Evolutionary conservation across 2,329 filamentous ascomycete species (phyloP).

Genomic region (Tympanopsis confertula): DNA sequence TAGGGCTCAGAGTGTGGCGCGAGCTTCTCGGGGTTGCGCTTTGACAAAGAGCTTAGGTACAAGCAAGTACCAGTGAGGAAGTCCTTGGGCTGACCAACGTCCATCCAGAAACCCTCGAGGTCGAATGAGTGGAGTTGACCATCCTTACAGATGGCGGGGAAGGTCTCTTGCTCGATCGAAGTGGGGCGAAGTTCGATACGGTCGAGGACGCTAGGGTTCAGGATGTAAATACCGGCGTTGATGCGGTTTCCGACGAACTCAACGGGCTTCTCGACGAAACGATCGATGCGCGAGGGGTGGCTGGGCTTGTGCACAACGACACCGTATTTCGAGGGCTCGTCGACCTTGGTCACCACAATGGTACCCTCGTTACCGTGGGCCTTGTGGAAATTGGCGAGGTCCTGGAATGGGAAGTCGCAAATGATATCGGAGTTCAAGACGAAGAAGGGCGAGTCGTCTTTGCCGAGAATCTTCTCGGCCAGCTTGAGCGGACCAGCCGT

Average conservation of each 20-base stretch:
- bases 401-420: conserved; percentile 90
- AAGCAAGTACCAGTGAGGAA: conserved; percentile 93
- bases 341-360: conserved; percentile 96
- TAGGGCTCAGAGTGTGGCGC: conserved; percentile 51
- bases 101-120: conserved; percentile 98
- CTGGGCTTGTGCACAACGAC: conserved; percentile 94
- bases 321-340: conserved; percentile 98
- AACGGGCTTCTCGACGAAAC: conserved; percentile 98
- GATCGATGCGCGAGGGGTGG: conserved; percentile 84
- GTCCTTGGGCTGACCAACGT: conserved; percentile 96
- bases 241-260: conserved; percentile 98
- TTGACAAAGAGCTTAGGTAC: conserved; percentile 84
- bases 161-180: conserved; percentile 97
- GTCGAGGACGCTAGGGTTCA: conserved; percentile 81
- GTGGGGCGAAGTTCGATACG: conserved; percentile 94
- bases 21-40: conserved; percentile 74
- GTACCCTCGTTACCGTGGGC: conserved; percentile 88
- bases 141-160: conserved; percentile 84
- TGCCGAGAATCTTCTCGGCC: conserved; percentile 79
- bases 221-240: conserved; percentile 95
- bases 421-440: conserved; percentile 97
- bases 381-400: conserved; percentile 86
- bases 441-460: conserved; percentile 92
- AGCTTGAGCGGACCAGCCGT: conserved; percentile 93
- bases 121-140: conserved; percentile 91